Evolutionary conservation across 2,329 filamentous ascomycete genomes (phyloP).

Genomic region (Fusarium coicis): DNA sequence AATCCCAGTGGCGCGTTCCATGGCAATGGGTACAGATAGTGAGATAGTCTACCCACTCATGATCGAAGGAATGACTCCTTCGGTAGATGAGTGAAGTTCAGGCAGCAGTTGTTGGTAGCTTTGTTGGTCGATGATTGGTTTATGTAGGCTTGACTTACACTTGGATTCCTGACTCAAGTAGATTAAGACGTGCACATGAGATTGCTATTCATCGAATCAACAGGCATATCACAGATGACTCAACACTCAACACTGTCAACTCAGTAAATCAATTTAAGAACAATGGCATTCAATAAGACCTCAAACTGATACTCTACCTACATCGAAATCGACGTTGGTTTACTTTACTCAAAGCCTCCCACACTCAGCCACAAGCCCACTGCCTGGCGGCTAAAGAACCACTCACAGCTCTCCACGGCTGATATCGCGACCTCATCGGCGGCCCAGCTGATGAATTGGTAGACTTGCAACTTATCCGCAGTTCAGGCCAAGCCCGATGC

Average conservation of each 20-base stretch:
- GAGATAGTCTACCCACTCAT: conserved; percentile 1
- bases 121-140: not conserved
- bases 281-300: not conserved
- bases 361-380: conserved; percentile 39
- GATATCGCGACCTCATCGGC: conserved; percentile 22
- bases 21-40: conserved; percentile 2
- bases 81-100: conserved; percentile 14
- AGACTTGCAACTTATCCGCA: conserved; percentile 13
- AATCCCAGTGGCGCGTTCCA: conserved; percentile 8
- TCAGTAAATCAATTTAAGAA: not conserved
- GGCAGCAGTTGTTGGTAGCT: not conserved
- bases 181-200: not conserved
- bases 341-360: conserved; percentile 34
- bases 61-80: conserved; percentile 18
- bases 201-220: not conserved
- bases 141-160: not conserved
- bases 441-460: conserved; percentile 8
- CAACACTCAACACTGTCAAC: not conserved
- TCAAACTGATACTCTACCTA: not conserved
- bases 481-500: conserved; percentile 20
- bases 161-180: not conserved
- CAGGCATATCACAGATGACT: not conserved
- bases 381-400: conserved; percentile 35
- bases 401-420: conserved; percentile 36
- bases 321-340: conserved; percentile 24